These are phyloP conservation scores for Manihot esculenta DNA, from an alignment of 441 rosid species.

Conservation along the genomic window DNA sequence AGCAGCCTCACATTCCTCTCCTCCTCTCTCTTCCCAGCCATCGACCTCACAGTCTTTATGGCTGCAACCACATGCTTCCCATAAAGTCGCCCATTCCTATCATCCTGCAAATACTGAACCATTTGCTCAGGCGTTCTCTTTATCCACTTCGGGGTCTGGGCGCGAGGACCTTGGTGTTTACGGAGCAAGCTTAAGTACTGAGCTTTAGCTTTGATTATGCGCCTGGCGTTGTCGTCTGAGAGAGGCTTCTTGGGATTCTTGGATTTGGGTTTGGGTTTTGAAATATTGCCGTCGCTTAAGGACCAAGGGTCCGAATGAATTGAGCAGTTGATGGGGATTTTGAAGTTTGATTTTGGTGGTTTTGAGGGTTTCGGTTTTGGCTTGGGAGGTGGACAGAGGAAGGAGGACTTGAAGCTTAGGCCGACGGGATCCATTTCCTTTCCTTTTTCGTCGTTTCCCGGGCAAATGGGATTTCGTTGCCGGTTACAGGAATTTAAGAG, in stretches of 20 bases:
- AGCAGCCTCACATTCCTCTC: conserved; percentile 60
- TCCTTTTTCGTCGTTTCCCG: background rate
- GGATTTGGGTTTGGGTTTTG: conserved; percentile 62
- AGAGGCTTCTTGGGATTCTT: conserved; percentile 64
- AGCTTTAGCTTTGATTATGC: conserved; percentile 77
- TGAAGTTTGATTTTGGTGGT: conserved; percentile 22
- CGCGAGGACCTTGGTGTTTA: conserved; percentile 72
- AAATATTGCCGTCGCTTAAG: conserved; percentile 59
- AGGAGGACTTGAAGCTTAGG: conserved; percentile 18
- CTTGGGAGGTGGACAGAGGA: conserved; percentile 13
- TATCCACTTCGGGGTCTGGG: conserved; percentile 78
- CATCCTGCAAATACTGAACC: conserved; percentile 77
- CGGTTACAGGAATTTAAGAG: background rate
- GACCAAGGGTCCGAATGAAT: conserved; percentile 84
- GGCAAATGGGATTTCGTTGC: conserved; percentile 1
- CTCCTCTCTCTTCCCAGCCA: conserved; percentile 44
- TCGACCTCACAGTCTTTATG: conserved; percentile 61
- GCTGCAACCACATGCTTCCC: conserved; percentile 91
- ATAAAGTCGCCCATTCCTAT: conserved; percentile 68
- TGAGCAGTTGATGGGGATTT: conserved; percentile 31
- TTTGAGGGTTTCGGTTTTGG: conserved; percentile 12
- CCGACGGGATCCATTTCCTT: conserved; percentile 7
- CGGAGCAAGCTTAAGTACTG: conserved; percentile 64
- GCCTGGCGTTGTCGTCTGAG: conserved; percentile 83
- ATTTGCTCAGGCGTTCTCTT: conserved; percentile 91